These are phyloP conservation scores for Fraxinus baroniana DNA, from an alignment of 305 asterid genomes.

Conservation along the genomic window DNA sequence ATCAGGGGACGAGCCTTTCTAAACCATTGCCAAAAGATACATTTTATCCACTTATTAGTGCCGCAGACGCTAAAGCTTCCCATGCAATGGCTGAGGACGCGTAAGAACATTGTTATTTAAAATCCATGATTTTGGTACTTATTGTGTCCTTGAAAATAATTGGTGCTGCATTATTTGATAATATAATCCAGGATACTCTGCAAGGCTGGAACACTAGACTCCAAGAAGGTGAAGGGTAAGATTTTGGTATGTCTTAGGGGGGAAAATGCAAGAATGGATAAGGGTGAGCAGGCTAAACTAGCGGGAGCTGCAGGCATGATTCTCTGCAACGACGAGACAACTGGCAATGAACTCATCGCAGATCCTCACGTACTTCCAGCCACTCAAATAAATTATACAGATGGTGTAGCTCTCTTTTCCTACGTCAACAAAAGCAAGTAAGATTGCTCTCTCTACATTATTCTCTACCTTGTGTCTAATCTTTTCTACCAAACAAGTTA, in stretches of 20 bases:
- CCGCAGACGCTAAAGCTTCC: slow-evolving; percentile 35
- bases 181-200: slow-evolving; percentile 49
- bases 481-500: neutral
- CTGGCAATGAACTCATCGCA: slow-evolving; percentile 36
- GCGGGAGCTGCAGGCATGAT: slow-evolving; percentile 81
- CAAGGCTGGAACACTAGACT: slow-evolving; percentile 40
- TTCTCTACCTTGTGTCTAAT: neutral
- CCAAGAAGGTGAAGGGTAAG: slow-evolving; percentile 53
- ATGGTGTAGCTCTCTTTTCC: slow-evolving; percentile 39
- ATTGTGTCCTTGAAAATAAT: neutral
- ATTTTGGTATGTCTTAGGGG: slow-evolving; percentile 73
- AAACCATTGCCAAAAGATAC: slow-evolving; percentile 26
- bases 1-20: slow-evolving; percentile 49
- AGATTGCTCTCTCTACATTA: neutral
- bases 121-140: neutral
- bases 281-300: slow-evolving; percentile 39
- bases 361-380: slow-evolving; percentile 67
- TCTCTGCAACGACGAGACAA: slow-evolving; percentile 39
- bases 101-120: slow-evolving; percentile 22
- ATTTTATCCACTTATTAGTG: slow-evolving; percentile 43
- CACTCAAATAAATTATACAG: slow-evolving; percentile 50
- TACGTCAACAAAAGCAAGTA: slow-evolving; percentile 48
- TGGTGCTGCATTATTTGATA: neutral
- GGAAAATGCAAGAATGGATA: slow-evolving; percentile 35
- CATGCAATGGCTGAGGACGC: slow-evolving; percentile 35